Percentiles rank a stretch among this genome's conserved stretches.
Evolutionary conservation across 2,329 filamentous ascomycete genomes (phyloP).

Genomic region (Escovopsis weberi): DNA sequence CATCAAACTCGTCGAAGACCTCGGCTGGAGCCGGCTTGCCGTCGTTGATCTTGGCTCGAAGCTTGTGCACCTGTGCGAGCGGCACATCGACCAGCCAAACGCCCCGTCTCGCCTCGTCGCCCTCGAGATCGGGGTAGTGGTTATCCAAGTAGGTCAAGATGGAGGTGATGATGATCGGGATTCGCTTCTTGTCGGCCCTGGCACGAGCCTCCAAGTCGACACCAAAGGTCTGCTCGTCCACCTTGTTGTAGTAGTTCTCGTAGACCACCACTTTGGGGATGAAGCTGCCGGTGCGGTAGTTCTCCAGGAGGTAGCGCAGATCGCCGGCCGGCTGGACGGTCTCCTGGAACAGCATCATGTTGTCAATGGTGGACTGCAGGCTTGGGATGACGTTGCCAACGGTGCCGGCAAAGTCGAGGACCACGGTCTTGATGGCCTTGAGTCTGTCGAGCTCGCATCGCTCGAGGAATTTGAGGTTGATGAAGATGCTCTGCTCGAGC

Average conservation of each 20-base stretch:
- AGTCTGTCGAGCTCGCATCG: conserved; percentile 90
- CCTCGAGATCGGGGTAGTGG: conserved; percentile 93
- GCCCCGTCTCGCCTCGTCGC: conserved; percentile 77
- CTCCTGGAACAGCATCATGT: conserved; percentile 98
- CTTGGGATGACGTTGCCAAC: conserved; percentile 97
- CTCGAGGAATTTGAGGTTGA: conserved; percentile 91
- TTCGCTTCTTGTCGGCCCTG: conserved; percentile 85
- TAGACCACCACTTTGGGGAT: conserved; percentile 83
- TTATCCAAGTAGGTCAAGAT: conserved; percentile 92
- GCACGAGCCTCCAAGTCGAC: conserved; percentile 95
- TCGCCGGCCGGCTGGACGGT: conserved; percentile 90
- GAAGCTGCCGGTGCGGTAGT: conserved; percentile 89
- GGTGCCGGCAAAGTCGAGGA: conserved; percentile 92
- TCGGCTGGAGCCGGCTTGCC: conserved; percentile 67
- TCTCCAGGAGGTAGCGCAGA: conserved; percentile 86
- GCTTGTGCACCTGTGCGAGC: conserved; percentile 66
- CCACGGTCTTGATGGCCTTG: conserved; percentile 95
- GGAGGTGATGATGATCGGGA: conserved; percentile 81
- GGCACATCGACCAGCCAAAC: conserved; percentile 95
- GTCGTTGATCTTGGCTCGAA: conserved; percentile 73
- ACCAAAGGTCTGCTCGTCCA: conserved; percentile 94
- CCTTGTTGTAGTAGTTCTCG: conserved; percentile 98
- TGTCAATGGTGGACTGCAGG: conserved; percentile 87
- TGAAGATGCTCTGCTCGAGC: conserved; percentile 86
- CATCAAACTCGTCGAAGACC: conserved; percentile 73